These are phyloP conservation scores for Tylopilus intermedius DNA, from an alignment of 768 basidiomycete genomes.

Conservation along the genomic window DNA sequence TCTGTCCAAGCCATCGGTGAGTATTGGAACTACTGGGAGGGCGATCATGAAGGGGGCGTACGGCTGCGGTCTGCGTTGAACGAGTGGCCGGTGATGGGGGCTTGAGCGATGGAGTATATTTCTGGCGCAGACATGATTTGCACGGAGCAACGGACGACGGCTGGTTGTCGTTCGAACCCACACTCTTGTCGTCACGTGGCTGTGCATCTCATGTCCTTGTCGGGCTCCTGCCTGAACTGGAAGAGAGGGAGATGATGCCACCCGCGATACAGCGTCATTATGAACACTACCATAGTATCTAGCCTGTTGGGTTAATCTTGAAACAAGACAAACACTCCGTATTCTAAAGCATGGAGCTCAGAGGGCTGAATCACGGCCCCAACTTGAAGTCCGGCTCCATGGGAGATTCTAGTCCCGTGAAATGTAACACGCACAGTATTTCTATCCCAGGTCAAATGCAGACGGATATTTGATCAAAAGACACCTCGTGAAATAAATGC, in stretches of 20 bases:
- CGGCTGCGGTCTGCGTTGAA: slow-evolving; percentile 87
- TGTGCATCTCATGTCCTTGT: neutral
- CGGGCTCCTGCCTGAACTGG: too few relatives aligned
- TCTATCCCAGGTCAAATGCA: neutral
- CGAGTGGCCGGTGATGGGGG: slow-evolving; percentile 82
- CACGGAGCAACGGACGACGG: neutral
- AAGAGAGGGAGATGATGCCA: too few relatives aligned
- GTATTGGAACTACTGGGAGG: neutral
- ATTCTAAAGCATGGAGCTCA: neutral
- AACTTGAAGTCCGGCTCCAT: too few relatives aligned
- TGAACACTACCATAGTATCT: too few relatives aligned
- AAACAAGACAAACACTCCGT: too few relatives aligned
- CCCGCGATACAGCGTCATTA: too few relatives aligned
- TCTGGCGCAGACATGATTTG: slow-evolving; percentile 63
- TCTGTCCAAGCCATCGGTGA: slow-evolving; percentile 43
- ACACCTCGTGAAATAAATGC: slow-evolving; percentile 6
- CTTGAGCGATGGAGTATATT: slow-evolving; percentile 72
- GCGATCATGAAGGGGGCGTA: slow-evolving; percentile 38
- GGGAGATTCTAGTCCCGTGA: neutral
- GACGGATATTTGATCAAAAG: neutral
- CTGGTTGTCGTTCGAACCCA: too few relatives aligned
- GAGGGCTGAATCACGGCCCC: neutral
- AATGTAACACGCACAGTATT: neutral
- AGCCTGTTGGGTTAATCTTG: too few relatives aligned
- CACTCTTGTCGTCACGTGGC: slow-evolving; percentile 8